phyloP scores from a whole-genome alignment of 495 filamentous ascomycete species.

The Chaetomium tenue region DNA sequence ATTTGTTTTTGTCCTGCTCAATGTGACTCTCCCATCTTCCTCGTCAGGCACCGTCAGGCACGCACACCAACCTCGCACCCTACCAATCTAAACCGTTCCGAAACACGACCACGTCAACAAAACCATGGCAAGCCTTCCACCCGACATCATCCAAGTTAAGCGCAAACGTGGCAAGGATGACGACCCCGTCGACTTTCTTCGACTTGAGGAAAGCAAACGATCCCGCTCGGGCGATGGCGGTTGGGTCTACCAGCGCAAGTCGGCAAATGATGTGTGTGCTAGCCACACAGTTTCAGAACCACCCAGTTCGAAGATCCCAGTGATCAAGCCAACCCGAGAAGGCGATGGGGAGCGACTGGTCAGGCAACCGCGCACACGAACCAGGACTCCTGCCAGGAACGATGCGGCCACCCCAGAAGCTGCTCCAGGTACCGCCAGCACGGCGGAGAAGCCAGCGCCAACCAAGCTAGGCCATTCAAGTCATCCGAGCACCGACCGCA shows the following conservation, averaged over 20 bases:
- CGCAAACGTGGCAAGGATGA: conserved; percentile 54
- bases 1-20: not conserved
- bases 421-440: not conserved
- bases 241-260: conserved; percentile 47
- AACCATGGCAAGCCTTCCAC: conserved; percentile 49
- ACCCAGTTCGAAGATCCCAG: conserved; percentile 6
- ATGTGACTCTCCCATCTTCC: not conserved
- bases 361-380: conserved; percentile 20
- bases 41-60: conserved; percentile 12
- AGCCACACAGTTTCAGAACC: conserved; percentile 1
- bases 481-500: conserved; percentile 20
- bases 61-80: not conserved
- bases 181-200: conserved; percentile 51
- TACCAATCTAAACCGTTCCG: conserved; percentile 6
- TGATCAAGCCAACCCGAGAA: conserved; percentile 28
- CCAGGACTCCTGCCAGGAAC: conserved; percentile 1
- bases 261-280: conserved; percentile 22
- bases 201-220: conserved; percentile 43
- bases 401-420: conserved; percentile 6
- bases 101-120: conserved; percentile 18
- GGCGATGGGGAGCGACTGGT: conserved; percentile 19
- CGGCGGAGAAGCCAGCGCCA: not conserved
- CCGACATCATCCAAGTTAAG: conserved; percentile 53
- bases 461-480: conserved; percentile 11
- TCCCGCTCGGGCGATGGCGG: conserved; percentile 35